Conservation (phyloP, 176 grass and related monocot genomes). For the Puya raimondii region DNA sequence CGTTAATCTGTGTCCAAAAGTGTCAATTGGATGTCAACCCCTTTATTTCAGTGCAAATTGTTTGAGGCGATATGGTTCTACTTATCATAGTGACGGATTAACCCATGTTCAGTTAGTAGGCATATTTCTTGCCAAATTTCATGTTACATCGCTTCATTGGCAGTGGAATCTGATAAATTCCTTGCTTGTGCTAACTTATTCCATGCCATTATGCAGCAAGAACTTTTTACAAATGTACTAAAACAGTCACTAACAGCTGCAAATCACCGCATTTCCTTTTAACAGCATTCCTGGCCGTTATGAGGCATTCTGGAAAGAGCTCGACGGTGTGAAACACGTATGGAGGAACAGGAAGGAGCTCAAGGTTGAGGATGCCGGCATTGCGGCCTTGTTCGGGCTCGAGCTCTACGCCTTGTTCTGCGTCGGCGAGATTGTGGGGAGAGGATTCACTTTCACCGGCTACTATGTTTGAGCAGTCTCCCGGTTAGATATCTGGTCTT, state of each 20-base stretch:
- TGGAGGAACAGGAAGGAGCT: conserved; percentile 72
- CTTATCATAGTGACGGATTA: too few relatives aligned
- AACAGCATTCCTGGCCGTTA: conserved; percentile 73
- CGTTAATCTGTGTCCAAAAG: too few relatives aligned
- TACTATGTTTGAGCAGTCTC: conserved; percentile 58
- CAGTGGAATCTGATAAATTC: too few relatives aligned
- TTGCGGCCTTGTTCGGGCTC: conserved; percentile 61
- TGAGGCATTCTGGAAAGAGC: conserved; percentile 83
- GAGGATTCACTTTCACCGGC: conserved; percentile 79
- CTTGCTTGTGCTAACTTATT: too few relatives aligned
- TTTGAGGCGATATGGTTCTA: too few relatives aligned
- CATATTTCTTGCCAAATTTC: too few relatives aligned
- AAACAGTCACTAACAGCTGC: neutral
- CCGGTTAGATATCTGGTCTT: conserved; percentile 23
- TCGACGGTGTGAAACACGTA: conserved; percentile 61
- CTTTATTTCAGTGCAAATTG: too few relatives aligned
- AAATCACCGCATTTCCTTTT: conserved; percentile 15
- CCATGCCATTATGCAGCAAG: too few relatives aligned
- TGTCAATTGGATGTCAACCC: too few relatives aligned
- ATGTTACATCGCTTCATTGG: too few relatives aligned
- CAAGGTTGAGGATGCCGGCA: conserved; percentile 71
- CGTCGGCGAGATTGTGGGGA: conserved; percentile 65
- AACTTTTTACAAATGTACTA: neutral
- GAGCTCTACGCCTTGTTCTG: conserved; percentile 84
- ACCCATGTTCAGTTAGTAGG: too few relatives aligned